Evolutionary conservation across 257 asterid species (phyloP), one percentile per base, ranked within the genome.

Genomic region (Forsythia suspensa): DNA sequence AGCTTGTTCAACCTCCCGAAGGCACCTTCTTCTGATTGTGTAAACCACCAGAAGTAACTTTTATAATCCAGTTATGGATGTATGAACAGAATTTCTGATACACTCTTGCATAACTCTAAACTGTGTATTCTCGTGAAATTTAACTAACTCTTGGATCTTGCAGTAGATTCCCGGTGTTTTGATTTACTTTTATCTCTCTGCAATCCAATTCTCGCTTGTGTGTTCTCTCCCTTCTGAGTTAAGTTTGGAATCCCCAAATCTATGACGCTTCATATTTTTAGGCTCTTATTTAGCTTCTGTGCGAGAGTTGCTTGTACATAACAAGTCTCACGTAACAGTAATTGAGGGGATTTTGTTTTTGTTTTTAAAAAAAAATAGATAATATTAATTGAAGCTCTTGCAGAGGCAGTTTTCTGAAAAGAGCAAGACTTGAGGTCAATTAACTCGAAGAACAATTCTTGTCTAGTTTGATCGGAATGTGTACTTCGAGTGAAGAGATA

Each of bases 1-100:
- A 89, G 86, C 86, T 89, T 41, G 90, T 87, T 79, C 93, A 89
- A 79, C 93, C 93, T 16, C 93, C 91, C 0, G 91, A 89, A 82
- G 91, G 93, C 71, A 82, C 89, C 76, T 82, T 80, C 70, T 88
- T 88, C 76, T 88, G 70, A 63, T 63, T 85, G 87, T 61, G 38
- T 63, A 57, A 76, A 42, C 8, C 41, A 11, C 8, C 36, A 21
- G 41, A 46, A 44, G 41, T 21, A 43, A 6, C 38, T 61, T 20
- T 21, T 18, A 57, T 57, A 29, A 57, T 57, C 29, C 11, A 21
- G 13, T 57, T 57, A 21, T 57, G 66, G 66, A 57, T 57, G 66
- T 57, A 57, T 57, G 36, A 6, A 18, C 66, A 57, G 36, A 57
- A 57, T 57, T 48, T 18, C 66, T 57, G 34, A 20, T 57, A 57